Evolutionary conservation across 1,284 basidiomycete genomes (phyloP).

Genomic region (Heliocybe sulcata): DNA sequence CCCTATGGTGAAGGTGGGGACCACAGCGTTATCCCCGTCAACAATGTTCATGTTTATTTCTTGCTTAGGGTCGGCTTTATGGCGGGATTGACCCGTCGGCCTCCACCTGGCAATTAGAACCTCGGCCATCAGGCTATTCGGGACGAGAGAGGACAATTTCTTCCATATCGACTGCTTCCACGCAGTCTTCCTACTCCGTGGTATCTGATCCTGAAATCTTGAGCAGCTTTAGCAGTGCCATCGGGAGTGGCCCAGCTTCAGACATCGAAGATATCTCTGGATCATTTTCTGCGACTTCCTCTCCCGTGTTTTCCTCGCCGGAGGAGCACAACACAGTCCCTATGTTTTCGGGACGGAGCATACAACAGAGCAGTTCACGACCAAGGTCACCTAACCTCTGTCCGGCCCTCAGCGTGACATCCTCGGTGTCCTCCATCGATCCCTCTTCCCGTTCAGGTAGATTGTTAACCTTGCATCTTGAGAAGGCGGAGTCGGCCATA

Average conservation of each 20-base stretch:
- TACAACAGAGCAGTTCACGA: slow-evolving; percentile 30
- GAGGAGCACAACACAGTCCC: slow-evolving; percentile 29
- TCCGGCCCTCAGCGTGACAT: slow-evolving; percentile 44
- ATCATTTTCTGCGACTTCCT: slow-evolving; percentile 50
- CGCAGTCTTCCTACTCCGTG: slow-evolving; percentile 70
- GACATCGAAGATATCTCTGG: slow-evolving; percentile 53
- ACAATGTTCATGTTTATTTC: slow-evolving; percentile 1
- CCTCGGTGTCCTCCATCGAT: slow-evolving; percentile 69
- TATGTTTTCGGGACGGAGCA: slow-evolving; percentile 8
- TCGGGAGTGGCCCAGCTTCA: slow-evolving; percentile 63
- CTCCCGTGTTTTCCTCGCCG: slow-evolving; percentile 44
- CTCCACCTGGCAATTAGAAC: slow-evolving; percentile 73
- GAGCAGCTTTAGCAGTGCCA: slow-evolving; percentile 71
- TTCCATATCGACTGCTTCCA: slow-evolving; percentile 63
- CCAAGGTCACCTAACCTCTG: slow-evolving; percentile 45
- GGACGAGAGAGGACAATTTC: slow-evolving; percentile 66
- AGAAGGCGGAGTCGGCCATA: slow-evolving; percentile 70
- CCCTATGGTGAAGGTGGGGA: slow-evolving; percentile 60
- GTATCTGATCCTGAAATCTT: slow-evolving; percentile 74
- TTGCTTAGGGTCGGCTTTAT: slow-evolving; percentile 58
- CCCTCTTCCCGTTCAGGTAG: slow-evolving; percentile 52
- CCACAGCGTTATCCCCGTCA: slow-evolving; percentile 1
- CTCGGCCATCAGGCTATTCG: slow-evolving; percentile 41
- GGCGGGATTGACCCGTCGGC: slow-evolving; percentile 51
- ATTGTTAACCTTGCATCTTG: slow-evolving; percentile 66